Base-by-base conservation (phyloP, 495 filamentous ascomycete species). In the Penicillium macrosclerotiorum region DNA sequence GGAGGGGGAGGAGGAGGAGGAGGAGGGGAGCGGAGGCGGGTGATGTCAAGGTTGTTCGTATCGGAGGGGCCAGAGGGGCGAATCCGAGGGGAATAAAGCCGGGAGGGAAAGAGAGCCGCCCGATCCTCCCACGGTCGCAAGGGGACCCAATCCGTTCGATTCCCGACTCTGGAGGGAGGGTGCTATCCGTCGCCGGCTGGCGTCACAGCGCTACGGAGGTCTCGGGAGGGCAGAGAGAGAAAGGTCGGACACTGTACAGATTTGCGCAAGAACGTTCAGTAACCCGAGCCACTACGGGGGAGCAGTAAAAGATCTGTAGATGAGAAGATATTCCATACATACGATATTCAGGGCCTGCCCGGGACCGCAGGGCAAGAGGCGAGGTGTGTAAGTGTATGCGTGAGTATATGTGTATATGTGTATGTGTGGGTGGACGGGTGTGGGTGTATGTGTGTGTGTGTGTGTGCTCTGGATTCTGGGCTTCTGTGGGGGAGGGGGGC, bases 1-100 rank as follows among this genome's bases (percentile, higher is more conserved):
- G 51, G 20, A 48, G 16, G 29, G 45, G 52, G 52, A 57, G 56
- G 59, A 47, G 50, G 51, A 85, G 54, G 80, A 76, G 47, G 72
- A 71, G 29, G 85, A 58, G 33, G 32, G 20, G 51, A 17, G 29
- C 45, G 52, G 52, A 57, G 56, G 59, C 50, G 50, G 51, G 86
- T 55, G 80, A 76, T 48, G 72, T 72, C 30, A 85, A 58, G 33
- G 32, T 45, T 34, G 34, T 24, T 37, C 12, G 38, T 26, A 20
- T 32, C 34, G 47, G 25, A 37, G 42, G 33, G 34, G 41, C 26
- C 49, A 55, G 39, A 51, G 54, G 47, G 42, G 32, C 47, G 44
- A 33, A 49, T 31, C 45, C 48, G 54, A 44, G 42, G 32, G 47
- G 44, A 33, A 49, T 31, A 40, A 36, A 19, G 31, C 45, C 37